Base-by-base conservation (phyloP, 1,139 yeast genomes). In the Debaryomyces sp. region DNA sequence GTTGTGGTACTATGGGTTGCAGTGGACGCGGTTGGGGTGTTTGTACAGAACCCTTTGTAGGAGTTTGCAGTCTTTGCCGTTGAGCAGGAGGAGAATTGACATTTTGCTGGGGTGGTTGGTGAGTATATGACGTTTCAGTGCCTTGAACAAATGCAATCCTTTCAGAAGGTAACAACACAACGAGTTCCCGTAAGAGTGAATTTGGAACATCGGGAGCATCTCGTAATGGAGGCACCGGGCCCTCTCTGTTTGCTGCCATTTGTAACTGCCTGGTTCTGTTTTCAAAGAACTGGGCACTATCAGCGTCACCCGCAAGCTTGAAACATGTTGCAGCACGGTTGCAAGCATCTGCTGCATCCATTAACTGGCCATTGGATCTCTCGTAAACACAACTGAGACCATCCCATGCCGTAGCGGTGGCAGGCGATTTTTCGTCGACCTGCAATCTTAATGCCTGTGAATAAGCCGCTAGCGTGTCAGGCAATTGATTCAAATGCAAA, bases 391-490 rank as follows among this genome's bases (percentile, higher is more conserved):
- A 80, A 44, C 81, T 72, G 40, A 82, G 64, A 0, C 87, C 87
- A 57, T 82, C 85, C 87, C 87, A 82, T 0, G 87, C 85, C 8
- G 82, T 71, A 2, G 85, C 87, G 5, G 79, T 73, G 1, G 81
- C 80, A 5, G 78, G 71, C 2, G 77, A 68, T 12, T 72, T 73
- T 44, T 77, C 82, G 43, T 80, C 83, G 46, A 72, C 70, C 55
- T 78, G 80, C 23, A 81, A 62, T 42, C 83, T 67, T 33, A 82
- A 73, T 1, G 87, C 88, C 61, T 84, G 87, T 1, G 86, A 79
- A 60, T 82, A 85, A 2, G 89, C 89, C 6, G 86, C 84, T 45
- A 84, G 66, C 0, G 89, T 84, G 58, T 84, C 89, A 4, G 84
- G 80, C 24, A 84, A 63, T 62, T 84, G 89, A 46, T 80, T 79